Evolutionary conservation across 768 basidiomycete genomes (phyloP), one percentile per base, ranked within the genome.

Genomic region (Antrodiella citrinella): DNA sequence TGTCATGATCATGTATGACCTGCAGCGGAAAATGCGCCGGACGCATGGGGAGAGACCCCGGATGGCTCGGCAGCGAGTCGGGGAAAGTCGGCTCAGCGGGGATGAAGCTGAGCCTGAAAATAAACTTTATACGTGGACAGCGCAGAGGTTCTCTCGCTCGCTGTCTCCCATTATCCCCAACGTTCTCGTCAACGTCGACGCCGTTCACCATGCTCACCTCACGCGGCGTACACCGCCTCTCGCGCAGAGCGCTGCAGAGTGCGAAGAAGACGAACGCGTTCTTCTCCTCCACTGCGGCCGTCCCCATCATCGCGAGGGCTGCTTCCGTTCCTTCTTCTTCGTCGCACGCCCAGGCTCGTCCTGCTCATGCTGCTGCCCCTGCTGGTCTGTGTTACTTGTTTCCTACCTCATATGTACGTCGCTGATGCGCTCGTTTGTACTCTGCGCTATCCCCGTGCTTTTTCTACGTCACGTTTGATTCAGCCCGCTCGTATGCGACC

Each of bases 401-500:
- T 23, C 45, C 10, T 26, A 13, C 18, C 24, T 53, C 50, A 38
- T 45, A 42, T 22, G 5, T 21, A 9, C n/a, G 7, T n/a, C 11
- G 24, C 26, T 35, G 4, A 24, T 26, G 41, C 41, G 40, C 52
- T 40, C 47, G 9, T 23, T 46, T n/a, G n/a, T n/a, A n/a, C n/a
- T n/a, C 3, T 20, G 23, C 38, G 26, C 20, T 39, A 47, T 51
- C 44, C 49, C 47, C 25, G 25, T 30, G 57, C 57, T 58, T 53
- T 45, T 26, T n/a, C n/a, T 44, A 45, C 47, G 50, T 55, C 26
- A 44, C 54, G 38, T 49, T 42, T 40, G 51, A 54, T 48, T 52
- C 60, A 84, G 85, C 77, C 56, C 93, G 93, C 67, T 72, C 82
- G 45, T 95, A 94, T 78, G 94, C 94, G 56, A 93, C 93, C 49